Conservation (phyloP, 495 filamentous ascomycete genomes). For the Astrothelium macrocarpum region DNA sequence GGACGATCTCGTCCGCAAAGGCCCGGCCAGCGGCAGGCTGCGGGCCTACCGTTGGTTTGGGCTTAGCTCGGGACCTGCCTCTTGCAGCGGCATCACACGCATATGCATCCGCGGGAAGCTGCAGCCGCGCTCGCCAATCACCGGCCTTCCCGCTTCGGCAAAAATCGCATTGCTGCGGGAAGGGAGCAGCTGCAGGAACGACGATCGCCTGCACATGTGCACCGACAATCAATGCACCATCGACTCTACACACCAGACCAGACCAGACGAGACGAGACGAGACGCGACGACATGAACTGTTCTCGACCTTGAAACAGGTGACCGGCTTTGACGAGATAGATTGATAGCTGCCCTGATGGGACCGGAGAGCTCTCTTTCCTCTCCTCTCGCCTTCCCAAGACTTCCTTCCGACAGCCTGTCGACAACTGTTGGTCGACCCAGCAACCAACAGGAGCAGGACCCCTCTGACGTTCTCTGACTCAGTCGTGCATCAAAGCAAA, state of each 20-base stretch:
- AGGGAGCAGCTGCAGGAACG: conserved; percentile 24
- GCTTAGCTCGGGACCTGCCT: conserved; percentile 1
- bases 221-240: not conserved
- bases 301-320: not conserved
- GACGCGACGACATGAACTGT: too few relatives aligned
- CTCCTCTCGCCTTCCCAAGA: too few relatives aligned
- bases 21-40: conserved; percentile 4
- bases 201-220: conserved; percentile 3
- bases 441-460: too few relatives aligned
- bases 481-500: not conserved
- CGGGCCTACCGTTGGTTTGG: conserved; percentile 4
- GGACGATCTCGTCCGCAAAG: conserved; percentile 6
- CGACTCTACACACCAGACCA: not conserved
- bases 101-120: conserved; percentile 25
- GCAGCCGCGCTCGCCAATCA: conserved; percentile 24
- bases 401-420: too few relatives aligned
- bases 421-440: too few relatives aligned
- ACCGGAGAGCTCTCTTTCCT: not conserved
- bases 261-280: too few relatives aligned
- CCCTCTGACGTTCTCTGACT: too few relatives aligned
- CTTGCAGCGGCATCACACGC: conserved; percentile 20
- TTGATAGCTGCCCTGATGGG: not conserved
- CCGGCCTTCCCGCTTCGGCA: not conserved
- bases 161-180: conserved; percentile 16
- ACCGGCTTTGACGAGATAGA: not conserved